A percentile compares a stretch with the other conserved stretches of the same genome.
Conservation (phyloP, 768 basidiomycete genomes). For the Suillus plorans region DNA sequence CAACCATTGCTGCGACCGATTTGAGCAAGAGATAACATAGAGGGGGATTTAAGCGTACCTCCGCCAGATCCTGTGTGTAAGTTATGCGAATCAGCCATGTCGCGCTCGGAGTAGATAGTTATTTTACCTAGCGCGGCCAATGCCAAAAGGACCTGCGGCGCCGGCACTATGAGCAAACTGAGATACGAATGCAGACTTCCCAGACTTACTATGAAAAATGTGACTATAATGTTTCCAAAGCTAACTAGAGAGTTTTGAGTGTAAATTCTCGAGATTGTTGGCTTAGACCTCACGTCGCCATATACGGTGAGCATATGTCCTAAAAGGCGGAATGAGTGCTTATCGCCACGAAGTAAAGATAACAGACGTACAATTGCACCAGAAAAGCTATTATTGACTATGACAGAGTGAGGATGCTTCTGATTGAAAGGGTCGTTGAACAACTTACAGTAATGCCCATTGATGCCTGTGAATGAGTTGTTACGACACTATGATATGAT, state of each 20-base stretch:
- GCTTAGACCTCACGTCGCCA: constrained; percentile 32
- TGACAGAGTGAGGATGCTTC: background rate
- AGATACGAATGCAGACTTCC: background rate
- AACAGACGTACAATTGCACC: constrained; percentile 32
- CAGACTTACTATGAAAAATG: constrained; percentile 31
- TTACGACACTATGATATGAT: background rate
- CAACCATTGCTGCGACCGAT: constrained; percentile 29
- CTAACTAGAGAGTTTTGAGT: constrained; percentile 24
- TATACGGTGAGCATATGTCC: constrained; percentile 37
- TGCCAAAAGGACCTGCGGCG: constrained; percentile 25
- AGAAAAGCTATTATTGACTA: constrained; percentile 36
- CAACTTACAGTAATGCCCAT: constrained; percentile 33
- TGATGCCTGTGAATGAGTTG: constrained; percentile 24
- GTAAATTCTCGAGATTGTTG: background rate
- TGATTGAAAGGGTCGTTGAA: background rate
- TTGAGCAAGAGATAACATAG: background rate
- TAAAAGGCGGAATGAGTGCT: constrained; percentile 5
- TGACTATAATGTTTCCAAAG: constrained; percentile 29
- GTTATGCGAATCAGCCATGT: background rate
- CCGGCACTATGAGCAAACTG: background rate
- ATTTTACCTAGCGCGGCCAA: constrained; percentile 27
- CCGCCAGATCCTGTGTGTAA: constrained; percentile 23
- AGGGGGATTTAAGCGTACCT: constrained; percentile 19
- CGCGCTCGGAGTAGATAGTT: background rate
- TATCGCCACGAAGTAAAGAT: background rate